Evolutionary conservation across 225 moss, liverwort and hornwort genomes (phyloP).

Genomic region (Polytrichum formosum): DNA sequence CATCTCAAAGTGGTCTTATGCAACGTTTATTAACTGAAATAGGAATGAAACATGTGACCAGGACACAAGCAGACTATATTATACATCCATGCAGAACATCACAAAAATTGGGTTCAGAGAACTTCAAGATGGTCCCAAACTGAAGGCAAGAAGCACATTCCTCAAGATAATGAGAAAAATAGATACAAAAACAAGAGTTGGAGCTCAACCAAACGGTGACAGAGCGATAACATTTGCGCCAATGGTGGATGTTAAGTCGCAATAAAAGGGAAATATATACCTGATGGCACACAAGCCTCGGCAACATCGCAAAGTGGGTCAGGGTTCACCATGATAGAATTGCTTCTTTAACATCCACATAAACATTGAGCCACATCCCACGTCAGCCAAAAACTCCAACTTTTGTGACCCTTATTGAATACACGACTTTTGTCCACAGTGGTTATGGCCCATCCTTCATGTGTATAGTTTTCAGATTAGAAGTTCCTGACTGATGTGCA

Average conservation of each 20-base stretch:
- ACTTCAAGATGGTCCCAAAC: too few relatives aligned
- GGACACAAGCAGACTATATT: too few relatives aligned
- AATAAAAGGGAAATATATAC: slow-evolving; percentile 54
- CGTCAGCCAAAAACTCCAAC: slow-evolving; percentile 47
- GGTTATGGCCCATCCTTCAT: slow-evolving; percentile 1
- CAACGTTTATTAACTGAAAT: too few relatives aligned
- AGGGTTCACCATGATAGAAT: slow-evolving; percentile 51
- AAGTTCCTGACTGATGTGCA: slow-evolving; percentile 8
- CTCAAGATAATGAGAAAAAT: background rate
- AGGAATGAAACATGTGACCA: too few relatives aligned
- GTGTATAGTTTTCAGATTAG: slow-evolving; percentile 9
- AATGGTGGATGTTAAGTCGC: slow-evolving; percentile 40
- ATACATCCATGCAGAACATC: too few relatives aligned
- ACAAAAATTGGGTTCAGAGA: too few relatives aligned
- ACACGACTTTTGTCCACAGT: too few relatives aligned
- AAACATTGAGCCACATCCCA: slow-evolving; percentile 54
- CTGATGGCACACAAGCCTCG: slow-evolving; percentile 54
- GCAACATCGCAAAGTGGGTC: slow-evolving; percentile 59
- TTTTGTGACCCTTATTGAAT: slow-evolving; percentile 16
- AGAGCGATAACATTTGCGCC: slow-evolving; percentile 31
- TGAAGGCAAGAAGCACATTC: too few relatives aligned
- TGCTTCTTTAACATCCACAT: slow-evolving; percentile 60
- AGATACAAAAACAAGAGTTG: slow-evolving; percentile 13
- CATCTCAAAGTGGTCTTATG: too few relatives aligned
- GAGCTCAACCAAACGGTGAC: slow-evolving; percentile 12